phyloP scores from a whole-genome alignment of 805 yeast species.

The Spathaspora hagerdaliae region DNA sequence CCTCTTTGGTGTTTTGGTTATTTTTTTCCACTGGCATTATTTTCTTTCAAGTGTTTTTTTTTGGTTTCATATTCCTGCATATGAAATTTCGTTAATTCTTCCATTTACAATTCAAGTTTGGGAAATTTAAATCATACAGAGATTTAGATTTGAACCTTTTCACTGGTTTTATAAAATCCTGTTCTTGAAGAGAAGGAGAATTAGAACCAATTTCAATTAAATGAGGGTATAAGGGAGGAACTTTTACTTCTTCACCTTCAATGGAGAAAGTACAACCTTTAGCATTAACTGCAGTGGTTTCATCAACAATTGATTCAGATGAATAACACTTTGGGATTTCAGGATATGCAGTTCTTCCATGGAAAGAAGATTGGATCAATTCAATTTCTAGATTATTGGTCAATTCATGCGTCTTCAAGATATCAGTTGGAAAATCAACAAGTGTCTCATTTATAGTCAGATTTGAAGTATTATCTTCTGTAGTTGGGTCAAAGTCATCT shows the following conservation, averaged over 20 bases:
- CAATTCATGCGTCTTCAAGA: constrained; percentile 5
- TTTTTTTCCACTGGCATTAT: too few relatives aligned
- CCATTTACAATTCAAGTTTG: constrained; percentile 3
- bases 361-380: constrained; percentile 1
- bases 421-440: constrained; percentile 1
- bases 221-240: too few relatives aligned
- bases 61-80: too few relatives aligned
- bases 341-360: background rate
- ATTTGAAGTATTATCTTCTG: background rate
- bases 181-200: background rate
- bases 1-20: too few relatives aligned
- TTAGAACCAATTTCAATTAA: background rate
- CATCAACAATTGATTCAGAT: too few relatives aligned
- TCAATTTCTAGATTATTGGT: constrained; percentile 6
- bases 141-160: constrained; percentile 4
- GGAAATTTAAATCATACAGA: constrained; percentile 6
- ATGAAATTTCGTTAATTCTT: too few relatives aligned
- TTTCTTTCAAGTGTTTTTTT: too few relatives aligned
- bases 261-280: too few relatives aligned
- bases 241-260: too few relatives aligned
- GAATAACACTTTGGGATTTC: too few relatives aligned
- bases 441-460: background rate
- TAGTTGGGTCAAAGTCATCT: background rate
- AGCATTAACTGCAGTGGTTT: too few relatives aligned
- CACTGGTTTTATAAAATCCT: background rate